Evolutionary conservation across 176 grass and related monocot species (phyloP), one percentile per base, ranked within the genome.

Genomic region (Neostapfia colusana): DNA sequence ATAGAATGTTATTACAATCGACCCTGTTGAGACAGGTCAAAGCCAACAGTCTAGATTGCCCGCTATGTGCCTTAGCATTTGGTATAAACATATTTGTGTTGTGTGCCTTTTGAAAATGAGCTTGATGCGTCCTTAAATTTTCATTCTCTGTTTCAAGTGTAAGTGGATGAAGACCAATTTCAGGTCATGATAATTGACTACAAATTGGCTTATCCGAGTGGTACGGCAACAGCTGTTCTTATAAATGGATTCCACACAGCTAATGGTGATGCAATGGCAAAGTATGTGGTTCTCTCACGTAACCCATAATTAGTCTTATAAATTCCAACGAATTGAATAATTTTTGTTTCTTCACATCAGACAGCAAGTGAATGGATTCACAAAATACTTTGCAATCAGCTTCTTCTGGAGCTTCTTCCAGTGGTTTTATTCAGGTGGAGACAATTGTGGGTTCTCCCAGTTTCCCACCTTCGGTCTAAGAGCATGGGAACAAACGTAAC

Each of bases 351-450:
- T 76, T 72, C 71, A 44, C 1, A 16, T 81, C 75, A 99, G 95
- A 85, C 82, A 92, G 26, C 95, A 99, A 80, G 95, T 99, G 20
- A 86, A 76, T 80, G 95, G 85, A 62, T 99, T 99, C 74, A 84
- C 84, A 62, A 99, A 88, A 76, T 99, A 82, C 73, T 99, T 99
- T 37, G 77, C 82, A 56, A 66, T 99, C 39, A 99, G 95, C 81
- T 95, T 99, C 43, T 49, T 99, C 18, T 99, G 95, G 95, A 99
- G 95, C 55, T 90, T 99, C 73, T 99, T 99, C 87, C 87, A 99
- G 79, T 99, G 95, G 95, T 99, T 99, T 82, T 99, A 81, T 65
- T 90, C 91, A 9, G 95, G 95, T 43, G 91, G 95, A 87, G 89
- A 85, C 37, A 84, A 17, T 37, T 99, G 95, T 25, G 95, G 95